Evolutionary conservation across 371 early-diverging fungal genomes (phyloP), one percentile per base, ranked within the genome.

Genomic region (Apophysomyces ossiformis): DNA sequence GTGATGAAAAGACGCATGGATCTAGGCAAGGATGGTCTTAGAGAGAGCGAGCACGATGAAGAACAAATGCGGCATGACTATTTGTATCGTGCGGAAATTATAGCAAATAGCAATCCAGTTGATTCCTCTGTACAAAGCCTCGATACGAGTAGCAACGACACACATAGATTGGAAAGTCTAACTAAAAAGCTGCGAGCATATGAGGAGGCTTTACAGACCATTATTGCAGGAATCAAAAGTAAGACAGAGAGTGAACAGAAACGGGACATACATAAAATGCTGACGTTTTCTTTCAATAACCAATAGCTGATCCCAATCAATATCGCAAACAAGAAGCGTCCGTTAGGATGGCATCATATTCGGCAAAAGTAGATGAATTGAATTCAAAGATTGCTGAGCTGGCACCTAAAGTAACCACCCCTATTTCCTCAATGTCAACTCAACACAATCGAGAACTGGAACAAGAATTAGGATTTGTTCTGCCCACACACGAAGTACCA

Each of bases 1-100:
- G 89, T 92, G 3, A 87, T 91, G 82, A 92, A 92, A 74, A 77
- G 87, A 63, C 78, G 85, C 38, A 73, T 88, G 70, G 89, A 90
- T 70, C 54, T 83, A 7, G 68, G 65, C 7, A 54, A 67, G 7
- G 63, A 43, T 1, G 21, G 9, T 50, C 21, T 18, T 11, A 9
- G 9, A 21, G 5, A 21, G 18, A 66, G 70, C 7, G 61, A 57
- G 13, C 45, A 67, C 16, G 45, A 32, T 8, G 67, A 39, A 5
- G 57, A 46, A 18, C 72, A 74, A 16, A 37, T 67, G 66, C 68
- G 69, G 11, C 73, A 72, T 1, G 75, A 82, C 43, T 85, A 82
- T 57, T 61, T 83, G 12, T 72, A 72, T 15, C 68, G 79, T 11
- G 80, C 83, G n/a, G 82, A 82, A 58, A 77, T 73, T 0, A 70